A percentile compares a stretch with the other conserved stretches of the same genome.
Evolutionary conservation across 352 stramenopile genomes (phyloP).

Genomic region (Thalassiosira sp.): DNA sequence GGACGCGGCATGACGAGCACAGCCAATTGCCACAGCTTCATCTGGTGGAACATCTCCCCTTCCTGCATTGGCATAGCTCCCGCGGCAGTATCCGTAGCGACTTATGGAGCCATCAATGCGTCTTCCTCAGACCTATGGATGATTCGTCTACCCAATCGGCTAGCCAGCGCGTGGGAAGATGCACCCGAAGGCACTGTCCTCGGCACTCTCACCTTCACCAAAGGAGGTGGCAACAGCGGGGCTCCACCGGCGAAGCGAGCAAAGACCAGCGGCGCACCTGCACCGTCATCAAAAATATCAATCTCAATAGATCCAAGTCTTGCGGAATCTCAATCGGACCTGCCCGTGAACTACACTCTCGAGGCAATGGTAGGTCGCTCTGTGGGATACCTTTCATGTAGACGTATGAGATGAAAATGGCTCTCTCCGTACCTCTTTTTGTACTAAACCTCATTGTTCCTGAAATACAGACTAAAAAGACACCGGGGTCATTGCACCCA

Average conservation of each 20-base stretch:
- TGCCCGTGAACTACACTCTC: constrained; percentile 77
- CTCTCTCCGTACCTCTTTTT: too few relatives aligned
- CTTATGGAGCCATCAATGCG: constrained; percentile 35
- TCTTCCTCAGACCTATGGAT: constrained; percentile 51
- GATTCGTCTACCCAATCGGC: constrained; percentile 54
- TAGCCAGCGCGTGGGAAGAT: constrained; percentile 65
- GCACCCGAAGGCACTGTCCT: constrained; percentile 69
- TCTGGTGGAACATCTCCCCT: constrained; percentile 61
- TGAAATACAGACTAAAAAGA: constrained; percentile 80
- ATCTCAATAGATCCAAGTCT: constrained; percentile 33
- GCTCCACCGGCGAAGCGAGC: constrained; percentile 28
- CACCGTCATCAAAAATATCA: constrained; percentile 48
- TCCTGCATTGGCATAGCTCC: constrained; percentile 29
- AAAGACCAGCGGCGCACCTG: constrained; percentile 14
- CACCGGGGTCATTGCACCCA: constrained; percentile 65
- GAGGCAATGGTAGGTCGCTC: too few relatives aligned
- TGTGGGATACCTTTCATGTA: too few relatives aligned
- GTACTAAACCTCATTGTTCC: too few relatives aligned
- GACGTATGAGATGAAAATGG: too few relatives aligned
- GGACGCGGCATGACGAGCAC: constrained; percentile 60
- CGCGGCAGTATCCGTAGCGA: constrained; percentile 32
- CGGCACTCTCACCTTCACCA: constrained; percentile 78
- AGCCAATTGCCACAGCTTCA: constrained; percentile 72
- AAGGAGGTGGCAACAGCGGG: constrained; percentile 39
- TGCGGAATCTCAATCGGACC: constrained; percentile 35